phyloP scores from a whole-genome alignment of 257 asterid genomes.

The Thymus mandschuricus region DNA sequence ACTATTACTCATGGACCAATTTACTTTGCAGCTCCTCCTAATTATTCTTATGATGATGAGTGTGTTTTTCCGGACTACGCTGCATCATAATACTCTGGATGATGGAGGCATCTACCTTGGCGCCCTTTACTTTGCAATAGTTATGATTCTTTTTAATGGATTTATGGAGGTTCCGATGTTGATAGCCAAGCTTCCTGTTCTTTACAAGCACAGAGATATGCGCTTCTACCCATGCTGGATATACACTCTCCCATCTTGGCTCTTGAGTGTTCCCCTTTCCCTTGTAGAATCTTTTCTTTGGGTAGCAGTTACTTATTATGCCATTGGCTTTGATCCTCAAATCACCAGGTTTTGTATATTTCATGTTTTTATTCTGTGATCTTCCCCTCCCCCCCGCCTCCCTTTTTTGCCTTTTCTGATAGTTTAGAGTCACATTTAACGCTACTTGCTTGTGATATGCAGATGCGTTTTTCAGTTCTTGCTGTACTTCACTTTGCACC shows the following conservation, averaged over 20 bases:
- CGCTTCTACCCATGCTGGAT: slow-evolving; percentile 89
- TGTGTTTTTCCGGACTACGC: slow-evolving; percentile 78
- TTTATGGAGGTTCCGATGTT: slow-evolving; percentile 80
- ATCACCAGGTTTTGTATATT: slow-evolving; percentile 48
- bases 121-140: slow-evolving; percentile 75
- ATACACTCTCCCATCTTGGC: slow-evolving; percentile 85
- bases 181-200: slow-evolving; percentile 80
- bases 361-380: not conserved
- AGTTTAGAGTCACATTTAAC: slow-evolving; percentile 12
- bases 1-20: not conserved
- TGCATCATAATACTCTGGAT: slow-evolving; percentile 57
- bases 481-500: slow-evolving; percentile 72
- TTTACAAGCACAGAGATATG: slow-evolving; percentile 89
- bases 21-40: slow-evolving; percentile 65
- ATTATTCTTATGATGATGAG: slow-evolving; percentile 73
- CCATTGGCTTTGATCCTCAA: slow-evolving; percentile 88
- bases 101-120: slow-evolving; percentile 88
- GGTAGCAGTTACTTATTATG: slow-evolving; percentile 82
- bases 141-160: slow-evolving; percentile 87
- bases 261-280: slow-evolving; percentile 74
- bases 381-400: not conserved
- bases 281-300: slow-evolving; percentile 71
- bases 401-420: not conserved
- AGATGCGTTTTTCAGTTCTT: slow-evolving; percentile 73
- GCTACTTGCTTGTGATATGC: slow-evolving; percentile 38